These are phyloP conservation scores for Ormosia emarginata DNA, from an alignment of 306 rosid species.

Conservation along the genomic window DNA sequence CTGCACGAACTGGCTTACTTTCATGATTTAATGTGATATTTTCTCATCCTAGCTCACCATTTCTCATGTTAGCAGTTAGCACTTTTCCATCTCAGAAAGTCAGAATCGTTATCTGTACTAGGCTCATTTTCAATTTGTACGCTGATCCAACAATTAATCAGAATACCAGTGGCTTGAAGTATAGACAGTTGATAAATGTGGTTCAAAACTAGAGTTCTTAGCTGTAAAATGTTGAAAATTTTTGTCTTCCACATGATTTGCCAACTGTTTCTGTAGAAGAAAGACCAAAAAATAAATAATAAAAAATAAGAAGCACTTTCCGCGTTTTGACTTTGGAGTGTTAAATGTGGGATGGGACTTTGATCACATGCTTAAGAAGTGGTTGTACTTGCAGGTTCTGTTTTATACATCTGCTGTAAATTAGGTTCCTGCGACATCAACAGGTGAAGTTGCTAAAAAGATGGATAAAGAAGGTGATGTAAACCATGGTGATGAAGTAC, in stretches of 20 bases:
- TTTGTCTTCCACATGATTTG: neutral
- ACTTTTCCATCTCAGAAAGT: neutral
- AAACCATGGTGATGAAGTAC: conserved; percentile 15
- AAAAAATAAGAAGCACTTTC: neutral
- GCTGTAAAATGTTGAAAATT: neutral
- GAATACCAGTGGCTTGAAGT: neutral
- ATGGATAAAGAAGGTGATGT: conserved; percentile 30
- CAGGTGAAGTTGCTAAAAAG: conserved; percentile 6
- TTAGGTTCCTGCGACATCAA: neutral
- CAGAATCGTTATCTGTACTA: neutral
- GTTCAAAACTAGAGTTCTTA: neutral
- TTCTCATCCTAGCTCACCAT: neutral
- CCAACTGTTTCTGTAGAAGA: neutral
- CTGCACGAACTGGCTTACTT: neutral
- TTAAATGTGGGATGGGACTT: neutral
- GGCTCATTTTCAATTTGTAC: neutral
- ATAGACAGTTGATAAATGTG: neutral
- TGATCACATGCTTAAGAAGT: conserved; percentile 7
- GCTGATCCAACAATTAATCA: neutral
- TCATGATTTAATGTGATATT: neutral
- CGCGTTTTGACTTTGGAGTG: neutral
- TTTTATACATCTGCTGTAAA: neutral
- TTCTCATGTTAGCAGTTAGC: neutral
- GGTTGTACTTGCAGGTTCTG: conserved; percentile 18
- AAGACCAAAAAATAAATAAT: neutral